These are phyloP conservation scores for Cladophialophora immunda DNA, from an alignment of 2,329 filamentous ascomycete genomes.

Conservation along the genomic window DNA sequence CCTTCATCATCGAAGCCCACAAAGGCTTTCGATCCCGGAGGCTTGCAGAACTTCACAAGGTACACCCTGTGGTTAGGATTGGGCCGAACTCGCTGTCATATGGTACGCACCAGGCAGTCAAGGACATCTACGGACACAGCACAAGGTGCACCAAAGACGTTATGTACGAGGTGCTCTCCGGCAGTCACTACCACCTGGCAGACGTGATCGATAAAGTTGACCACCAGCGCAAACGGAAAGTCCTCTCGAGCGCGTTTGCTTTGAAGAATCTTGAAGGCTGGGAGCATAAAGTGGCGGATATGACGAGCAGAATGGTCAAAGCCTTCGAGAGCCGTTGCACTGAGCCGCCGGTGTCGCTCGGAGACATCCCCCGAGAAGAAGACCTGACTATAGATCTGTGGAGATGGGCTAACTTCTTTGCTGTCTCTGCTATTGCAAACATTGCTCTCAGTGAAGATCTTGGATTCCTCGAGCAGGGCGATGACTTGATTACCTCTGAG, in stretches of 20 bases:
- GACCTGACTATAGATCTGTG: slow-evolving; percentile 48
- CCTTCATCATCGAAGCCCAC: slow-evolving; percentile 44
- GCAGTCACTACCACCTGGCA: slow-evolving; percentile 27
- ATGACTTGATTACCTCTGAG: slow-evolving; percentile 43
- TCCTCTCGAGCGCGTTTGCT: slow-evolving; percentile 50
- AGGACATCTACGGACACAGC: slow-evolving; percentile 52
- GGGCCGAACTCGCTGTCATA: slow-evolving; percentile 27
- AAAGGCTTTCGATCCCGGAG: slow-evolving; percentile 39
- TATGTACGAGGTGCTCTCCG: slow-evolving; percentile 11
- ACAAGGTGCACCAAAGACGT: slow-evolving; percentile 44
- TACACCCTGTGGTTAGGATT: slow-evolving; percentile 55
- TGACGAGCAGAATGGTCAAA: slow-evolving; percentile 44
- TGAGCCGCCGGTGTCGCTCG: slow-evolving; percentile 12
- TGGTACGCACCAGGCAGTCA: slow-evolving; percentile 28
- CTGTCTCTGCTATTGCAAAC: slow-evolving; percentile 51
- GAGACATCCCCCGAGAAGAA: slow-evolving; percentile 24
- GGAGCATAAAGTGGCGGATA: slow-evolving; percentile 53
- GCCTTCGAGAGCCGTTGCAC: slow-evolving; percentile 49
- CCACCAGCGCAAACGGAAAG: slow-evolving; percentile 51
- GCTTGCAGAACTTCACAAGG: slow-evolving; percentile 49
- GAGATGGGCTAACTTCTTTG: slow-evolving; percentile 50
- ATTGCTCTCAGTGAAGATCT: slow-evolving; percentile 50
- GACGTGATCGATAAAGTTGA: slow-evolving; percentile 52
- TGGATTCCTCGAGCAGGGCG: slow-evolving; percentile 48
- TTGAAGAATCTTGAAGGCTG: slow-evolving; percentile 52